Evolutionary conservation across 1,284 basidiomycete genomes (phyloP), one percentile per base, ranked within the genome.

Genomic region (Sanghuangporus weigelae): DNA sequence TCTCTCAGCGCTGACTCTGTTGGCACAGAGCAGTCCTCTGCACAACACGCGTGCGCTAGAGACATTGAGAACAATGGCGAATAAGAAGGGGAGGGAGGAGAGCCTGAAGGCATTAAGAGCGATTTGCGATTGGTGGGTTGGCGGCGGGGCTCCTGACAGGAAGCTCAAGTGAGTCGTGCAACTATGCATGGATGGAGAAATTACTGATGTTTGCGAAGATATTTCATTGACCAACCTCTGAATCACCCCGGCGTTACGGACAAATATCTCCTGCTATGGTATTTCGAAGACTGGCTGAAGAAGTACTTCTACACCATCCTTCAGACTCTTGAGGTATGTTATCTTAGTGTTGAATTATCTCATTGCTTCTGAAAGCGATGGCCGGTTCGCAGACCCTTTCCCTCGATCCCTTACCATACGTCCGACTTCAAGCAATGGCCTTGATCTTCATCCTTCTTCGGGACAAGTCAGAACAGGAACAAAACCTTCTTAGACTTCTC

Each of bases 271-370:
- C 71, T 95, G 10, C 67, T 92, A 2, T 99, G 90, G 88, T 90
- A 90, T 66, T 99, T 96, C 73, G 97, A 99, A 73, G 96, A 99
- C 71, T 96, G 93, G 88, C 77, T 98, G 62, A 99, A 99, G 77
- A 95, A 95, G 70, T 98, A 90, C 75, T 98, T 97, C 80, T 98
- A 97, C 77, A 88, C 88, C 16, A 79, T 98, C 53, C 83, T 99
- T 7, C 92, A 97, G 73, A 84, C 93, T 48, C 84, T 99, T 46
- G 96, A 99, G 84, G 91, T 90, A 48, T 59, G 68, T 65, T 2
- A 12, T 44, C 35, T 26, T n/a, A 26, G 3, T 39, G 71, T 65
- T 50, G 39, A 48, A 35, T 68, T 67, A 67, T 65, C 59, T n/a
- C 54, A 35, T 3, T 35, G 14, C 49, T 59, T 39, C 8, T n/a